These are phyloP conservation scores for Achaetomiella virescens DNA, from an alignment of 495 filamentous ascomycete genomes.

Conservation along the genomic window DNA sequence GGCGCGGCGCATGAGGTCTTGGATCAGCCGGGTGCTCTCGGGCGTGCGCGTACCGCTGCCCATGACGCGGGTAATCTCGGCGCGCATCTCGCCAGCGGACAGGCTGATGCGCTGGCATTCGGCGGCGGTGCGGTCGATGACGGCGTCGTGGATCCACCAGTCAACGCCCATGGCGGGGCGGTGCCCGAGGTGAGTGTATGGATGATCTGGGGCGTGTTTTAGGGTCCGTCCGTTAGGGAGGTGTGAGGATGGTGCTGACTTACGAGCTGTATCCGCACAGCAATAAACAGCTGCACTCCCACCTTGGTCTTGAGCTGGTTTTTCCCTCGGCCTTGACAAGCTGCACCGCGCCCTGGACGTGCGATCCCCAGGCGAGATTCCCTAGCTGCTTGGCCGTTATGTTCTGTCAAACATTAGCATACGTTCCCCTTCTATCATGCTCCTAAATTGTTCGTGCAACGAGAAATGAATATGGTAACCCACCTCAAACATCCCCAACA, in stretches of 20 bases:
- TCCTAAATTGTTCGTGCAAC: background rate
- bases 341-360: slow-evolving; percentile 49
- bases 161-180: slow-evolving; percentile 42
- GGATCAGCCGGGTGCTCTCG: slow-evolving; percentile 35
- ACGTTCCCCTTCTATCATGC: background rate
- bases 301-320: slow-evolving; percentile 43
- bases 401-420: slow-evolving; percentile 41
- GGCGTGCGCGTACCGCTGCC: slow-evolving; percentile 28
- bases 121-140: slow-evolving; percentile 34
- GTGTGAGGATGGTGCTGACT: no score
- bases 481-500: slow-evolving; percentile 62
- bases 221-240: no score
- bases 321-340: slow-evolving; percentile 48
- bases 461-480: slow-evolving; percentile 6
- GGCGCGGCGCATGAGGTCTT: slow-evolving; percentile 36
- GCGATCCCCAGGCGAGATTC: slow-evolving; percentile 46
- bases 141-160: slow-evolving; percentile 46
- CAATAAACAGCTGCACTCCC: slow-evolving; percentile 45
- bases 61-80: slow-evolving; percentile 39
- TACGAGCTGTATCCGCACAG: slow-evolving; percentile 49
- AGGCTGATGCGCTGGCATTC: slow-evolving; percentile 41
- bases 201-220: slow-evolving; percentile 30
- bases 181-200: slow-evolving; percentile 41
- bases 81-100: slow-evolving; percentile 40
- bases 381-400: slow-evolving; percentile 42